Evolutionary conservation across 2,329 filamentous ascomycete genomes (phyloP).

Genomic region (Chaetomiaceae sp.): DNA sequence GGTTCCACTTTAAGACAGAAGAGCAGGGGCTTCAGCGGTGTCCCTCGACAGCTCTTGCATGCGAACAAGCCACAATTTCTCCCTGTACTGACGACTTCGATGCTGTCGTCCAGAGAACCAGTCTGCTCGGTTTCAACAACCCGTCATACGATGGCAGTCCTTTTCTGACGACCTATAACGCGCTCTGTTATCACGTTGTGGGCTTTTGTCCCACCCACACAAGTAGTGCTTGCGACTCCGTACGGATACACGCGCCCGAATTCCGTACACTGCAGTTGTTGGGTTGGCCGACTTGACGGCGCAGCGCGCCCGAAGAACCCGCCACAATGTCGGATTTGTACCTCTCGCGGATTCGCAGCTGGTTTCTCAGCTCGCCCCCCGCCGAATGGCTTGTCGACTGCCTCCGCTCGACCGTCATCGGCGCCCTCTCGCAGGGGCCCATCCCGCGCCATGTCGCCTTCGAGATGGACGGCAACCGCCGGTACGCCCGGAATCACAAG

Average conservation of each 20-base stretch:
- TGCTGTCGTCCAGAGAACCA: too few relatives aligned
- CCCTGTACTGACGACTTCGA: constrained; percentile 2
- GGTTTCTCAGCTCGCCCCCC: constrained; percentile 82
- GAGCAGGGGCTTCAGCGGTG: background rate
- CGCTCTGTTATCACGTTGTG: too few relatives aligned
- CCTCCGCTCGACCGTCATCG: constrained; percentile 78
- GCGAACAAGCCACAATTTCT: constrained; percentile 5
- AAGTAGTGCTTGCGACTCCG: too few relatives aligned
- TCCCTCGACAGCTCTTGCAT: background rate
- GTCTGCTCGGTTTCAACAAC: background rate
- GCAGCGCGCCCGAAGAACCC: background rate
- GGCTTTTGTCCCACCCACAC: too few relatives aligned
- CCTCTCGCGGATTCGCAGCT: constrained; percentile 48
- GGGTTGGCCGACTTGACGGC: too few relatives aligned
- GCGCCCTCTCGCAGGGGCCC: constrained; percentile 80
- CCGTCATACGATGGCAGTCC: too few relatives aligned
- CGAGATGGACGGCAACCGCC: constrained; percentile 96
- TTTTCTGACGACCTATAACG: too few relatives aligned
- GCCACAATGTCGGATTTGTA: constrained; percentile 48
- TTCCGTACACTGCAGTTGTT: too few relatives aligned
- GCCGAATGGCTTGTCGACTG: constrained; percentile 81
- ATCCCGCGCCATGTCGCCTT: constrained; percentile 97
- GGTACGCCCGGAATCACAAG: constrained; percentile 81
- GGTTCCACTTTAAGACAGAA: background rate
- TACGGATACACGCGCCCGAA: too few relatives aligned